phyloP scores from a whole-genome alignment of 2,329 filamentous ascomycete genomes.

The Macrophomina tecta region DNA sequence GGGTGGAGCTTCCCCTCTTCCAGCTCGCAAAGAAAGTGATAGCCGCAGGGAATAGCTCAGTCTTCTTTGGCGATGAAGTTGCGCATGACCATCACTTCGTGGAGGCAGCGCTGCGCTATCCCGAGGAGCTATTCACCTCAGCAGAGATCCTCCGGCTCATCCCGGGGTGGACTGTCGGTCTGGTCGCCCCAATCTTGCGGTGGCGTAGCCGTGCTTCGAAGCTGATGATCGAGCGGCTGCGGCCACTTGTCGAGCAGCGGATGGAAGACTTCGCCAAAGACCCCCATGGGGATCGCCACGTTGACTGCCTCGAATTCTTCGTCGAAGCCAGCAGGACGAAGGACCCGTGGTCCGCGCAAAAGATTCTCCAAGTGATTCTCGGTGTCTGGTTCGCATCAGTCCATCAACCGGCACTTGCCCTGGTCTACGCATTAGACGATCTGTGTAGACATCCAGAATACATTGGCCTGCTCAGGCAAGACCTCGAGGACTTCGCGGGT shows the following conservation, averaged over 20 bases:
- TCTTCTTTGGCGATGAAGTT: constrained; percentile 9
- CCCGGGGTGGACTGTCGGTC: neutral
- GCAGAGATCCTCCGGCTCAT: constrained; percentile 21
- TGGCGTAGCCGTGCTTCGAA: neutral
- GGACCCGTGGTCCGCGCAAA: constrained; percentile 11
- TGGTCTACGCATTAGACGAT: constrained; percentile 16
- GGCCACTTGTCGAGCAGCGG: constrained; percentile 7
- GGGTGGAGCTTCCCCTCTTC: constrained; percentile 7
- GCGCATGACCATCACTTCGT: constrained; percentile 2
- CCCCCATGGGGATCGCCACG: neutral
- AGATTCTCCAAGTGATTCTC: constrained; percentile 22
- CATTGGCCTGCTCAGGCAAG: neutral
- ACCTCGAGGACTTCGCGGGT: neutral
- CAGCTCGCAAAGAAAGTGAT: constrained; percentile 6
- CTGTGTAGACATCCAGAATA: constrained; percentile 7
- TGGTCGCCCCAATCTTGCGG: neutral
- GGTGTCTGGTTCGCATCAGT: constrained; percentile 26
- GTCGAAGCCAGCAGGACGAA: constrained; percentile 19
- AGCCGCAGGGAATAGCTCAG: neutral
- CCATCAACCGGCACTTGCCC: constrained; percentile 21
- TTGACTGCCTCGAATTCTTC: constrained; percentile 23
- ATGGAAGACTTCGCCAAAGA: constrained; percentile 7
- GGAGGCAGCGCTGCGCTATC: constrained; percentile 6
- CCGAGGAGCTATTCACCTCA: constrained; percentile 15
- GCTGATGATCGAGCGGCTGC: constrained; percentile 2